Percentiles rank a stretch among this genome's conserved stretches.
Conservation (phyloP, 768 basidiomycete species). For the Galerina sulciceps region DNA sequence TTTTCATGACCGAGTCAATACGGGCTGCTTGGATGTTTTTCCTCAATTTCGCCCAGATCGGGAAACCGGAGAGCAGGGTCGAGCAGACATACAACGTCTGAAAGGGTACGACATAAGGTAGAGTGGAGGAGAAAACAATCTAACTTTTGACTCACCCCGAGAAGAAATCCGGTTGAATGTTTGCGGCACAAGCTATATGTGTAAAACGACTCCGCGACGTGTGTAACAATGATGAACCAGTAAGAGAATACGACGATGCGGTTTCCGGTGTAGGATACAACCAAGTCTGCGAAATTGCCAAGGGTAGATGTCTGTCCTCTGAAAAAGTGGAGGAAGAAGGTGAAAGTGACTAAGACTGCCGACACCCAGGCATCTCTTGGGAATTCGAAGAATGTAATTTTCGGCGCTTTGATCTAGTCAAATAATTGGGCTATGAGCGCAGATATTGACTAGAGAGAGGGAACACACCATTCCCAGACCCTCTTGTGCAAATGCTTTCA, state of each 20-base stretch:
- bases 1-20: slow-evolving; percentile 84
- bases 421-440: background rate
- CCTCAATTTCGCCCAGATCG: slow-evolving; percentile 57
- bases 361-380: slow-evolving; percentile 32
- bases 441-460: background rate
- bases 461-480: slow-evolving; percentile 74
- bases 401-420: slow-evolving; percentile 62
- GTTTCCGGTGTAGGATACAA: slow-evolving; percentile 34
- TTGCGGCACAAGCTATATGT: slow-evolving; percentile 49
- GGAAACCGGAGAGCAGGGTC: slow-evolving; percentile 58
- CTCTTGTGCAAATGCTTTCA: slow-evolving; percentile 84
- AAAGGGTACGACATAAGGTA: background rate
- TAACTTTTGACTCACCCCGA: slow-evolving; percentile 32
- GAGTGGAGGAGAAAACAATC: background rate
- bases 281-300: slow-evolving; percentile 35
- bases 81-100: slow-evolving; percentile 58
- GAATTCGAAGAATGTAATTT: slow-evolving; percentile 59
- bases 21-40: slow-evolving; percentile 66
- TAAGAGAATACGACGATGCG: slow-evolving; percentile 34
- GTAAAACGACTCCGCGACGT: slow-evolving; percentile 54
- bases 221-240: slow-evolving; percentile 36
- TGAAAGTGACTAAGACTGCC: slow-evolving; percentile 22
- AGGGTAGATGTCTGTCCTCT: slow-evolving; percentile 30
- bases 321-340: slow-evolving; percentile 36
- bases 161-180: slow-evolving; percentile 49